phyloP scores from a whole-genome alignment of 352 stramenopile species.

The Saprolegnia parasitica region DNA sequence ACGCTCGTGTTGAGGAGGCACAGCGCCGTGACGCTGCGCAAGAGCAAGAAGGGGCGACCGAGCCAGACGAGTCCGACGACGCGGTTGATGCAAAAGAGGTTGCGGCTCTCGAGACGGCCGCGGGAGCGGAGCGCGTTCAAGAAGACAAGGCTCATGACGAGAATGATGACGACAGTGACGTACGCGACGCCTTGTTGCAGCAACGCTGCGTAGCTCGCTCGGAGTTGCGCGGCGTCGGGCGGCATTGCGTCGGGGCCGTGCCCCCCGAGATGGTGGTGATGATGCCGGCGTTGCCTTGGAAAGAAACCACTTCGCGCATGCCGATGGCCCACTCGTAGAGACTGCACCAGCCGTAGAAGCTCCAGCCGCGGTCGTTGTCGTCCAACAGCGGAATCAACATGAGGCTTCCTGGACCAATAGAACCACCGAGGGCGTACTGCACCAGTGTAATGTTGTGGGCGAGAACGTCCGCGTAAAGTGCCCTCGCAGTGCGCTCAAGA shows the following conservation, averaged over 20 bases:
- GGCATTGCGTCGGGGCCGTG: neutral
- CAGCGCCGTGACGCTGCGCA: slow-evolving; percentile 4
- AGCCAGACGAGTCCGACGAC: slow-evolving; percentile 18
- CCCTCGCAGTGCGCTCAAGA: no score
- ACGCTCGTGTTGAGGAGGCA: slow-evolving; percentile 8
- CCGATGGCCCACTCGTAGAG: slow-evolving; percentile 22
- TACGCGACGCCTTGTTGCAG: neutral
- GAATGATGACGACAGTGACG: neutral
- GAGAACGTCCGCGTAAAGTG: no score
- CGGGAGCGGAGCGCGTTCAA: neutral
- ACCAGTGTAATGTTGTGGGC: no score
- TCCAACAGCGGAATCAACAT: slow-evolving; percentile 14
- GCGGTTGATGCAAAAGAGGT: slow-evolving; percentile 17
- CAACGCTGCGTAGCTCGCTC: neutral
- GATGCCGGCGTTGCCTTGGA: slow-evolving; percentile 13
- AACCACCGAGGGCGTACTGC: no score
- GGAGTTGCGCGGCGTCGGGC: slow-evolving; percentile 8
- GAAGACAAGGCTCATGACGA: neutral
- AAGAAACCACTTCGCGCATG: slow-evolving; percentile 21
- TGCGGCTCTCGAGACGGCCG: slow-evolving; percentile 5
- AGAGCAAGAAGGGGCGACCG: slow-evolving; percentile 1
- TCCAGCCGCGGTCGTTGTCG: neutral
- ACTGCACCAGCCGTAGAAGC: slow-evolving; percentile 10
- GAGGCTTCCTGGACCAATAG: no score
- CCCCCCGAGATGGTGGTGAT: slow-evolving; percentile 11